Percentiles rank a stretch among this genome's conserved stretches.
phyloP scores from a whole-genome alignment of 2,329 filamentous ascomycete genomes.

The Dendrostoma leiphaemia region DNA sequence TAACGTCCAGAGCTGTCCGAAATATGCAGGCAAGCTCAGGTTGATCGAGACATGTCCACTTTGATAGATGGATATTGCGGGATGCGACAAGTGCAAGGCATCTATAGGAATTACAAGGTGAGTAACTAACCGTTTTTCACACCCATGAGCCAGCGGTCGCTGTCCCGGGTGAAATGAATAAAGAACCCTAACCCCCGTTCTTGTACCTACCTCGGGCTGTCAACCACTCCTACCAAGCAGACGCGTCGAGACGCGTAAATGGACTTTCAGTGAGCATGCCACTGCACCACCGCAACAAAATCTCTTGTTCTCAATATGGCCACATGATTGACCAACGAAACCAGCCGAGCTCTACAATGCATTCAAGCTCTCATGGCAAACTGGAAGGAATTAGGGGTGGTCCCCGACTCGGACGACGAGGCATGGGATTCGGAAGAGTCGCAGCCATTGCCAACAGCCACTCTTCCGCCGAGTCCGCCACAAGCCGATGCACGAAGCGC shows the following conservation, averaged over 20 bases:
- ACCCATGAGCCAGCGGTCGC: too few species aligned
- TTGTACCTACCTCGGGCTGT: too few species aligned
- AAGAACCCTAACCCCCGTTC: too few species aligned
- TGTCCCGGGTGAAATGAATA: too few species aligned
- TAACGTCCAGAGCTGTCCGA: too few species aligned
- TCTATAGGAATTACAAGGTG: too few species aligned
- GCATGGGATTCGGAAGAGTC: constrained; percentile 36
- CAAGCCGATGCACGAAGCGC: constrained; percentile 5
- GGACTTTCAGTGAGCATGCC: not conserved
- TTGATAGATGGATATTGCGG: too few species aligned
- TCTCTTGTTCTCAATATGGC: not conserved
- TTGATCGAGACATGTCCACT: too few species aligned
- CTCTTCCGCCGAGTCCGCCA: constrained; percentile 1
- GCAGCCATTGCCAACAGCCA: constrained; percentile 17
- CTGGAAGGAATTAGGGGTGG: constrained; percentile 43
- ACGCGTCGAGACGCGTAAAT: not conserved
- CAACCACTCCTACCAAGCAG: too few species aligned
- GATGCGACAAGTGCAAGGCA: too few species aligned
- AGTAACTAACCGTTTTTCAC: too few species aligned
- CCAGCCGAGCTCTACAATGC: constrained; percentile 9
- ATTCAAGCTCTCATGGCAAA: constrained; percentile 33
- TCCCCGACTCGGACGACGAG: constrained; percentile 44
- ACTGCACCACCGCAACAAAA: not conserved
- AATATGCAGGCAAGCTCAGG: too few species aligned
- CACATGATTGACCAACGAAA: not conserved